Conservation (phyloP, 768 basidiomycete species). For the Phallus indusiatus region DNA sequence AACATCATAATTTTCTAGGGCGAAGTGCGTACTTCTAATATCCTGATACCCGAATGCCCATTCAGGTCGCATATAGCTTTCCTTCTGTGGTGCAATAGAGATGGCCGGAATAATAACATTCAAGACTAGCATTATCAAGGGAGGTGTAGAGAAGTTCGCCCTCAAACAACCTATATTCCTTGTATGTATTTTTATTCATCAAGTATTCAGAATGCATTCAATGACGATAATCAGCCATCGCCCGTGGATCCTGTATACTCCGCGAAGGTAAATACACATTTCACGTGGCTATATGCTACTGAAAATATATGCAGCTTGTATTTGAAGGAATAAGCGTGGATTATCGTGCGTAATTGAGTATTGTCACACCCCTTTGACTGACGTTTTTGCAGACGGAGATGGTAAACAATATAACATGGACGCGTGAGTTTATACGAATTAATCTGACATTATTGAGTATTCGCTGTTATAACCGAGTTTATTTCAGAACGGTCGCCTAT, state of each 20-base stretch:
- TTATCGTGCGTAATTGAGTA: conserved; percentile 30
- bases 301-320: conserved; percentile 34
- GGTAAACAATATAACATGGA: conserved; percentile 75
- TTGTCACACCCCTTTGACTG: not conserved
- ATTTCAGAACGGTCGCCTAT: conserved; percentile 56
- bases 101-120: conserved; percentile 74
- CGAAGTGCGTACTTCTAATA: conserved; percentile 31
- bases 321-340: conserved; percentile 73
- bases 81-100: conserved; percentile 72
- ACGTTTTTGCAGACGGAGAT: conserved; percentile 46
- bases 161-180: conserved; percentile 69
- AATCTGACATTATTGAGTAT: not conserved
- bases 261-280: conserved; percentile 35
- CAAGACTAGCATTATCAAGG: conserved; percentile 63
- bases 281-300: not conserved
- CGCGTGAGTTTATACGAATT: conserved; percentile 41
- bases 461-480: not conserved
- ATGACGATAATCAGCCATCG: conserved; percentile 40
- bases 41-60: not conserved
- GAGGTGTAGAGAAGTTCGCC: conserved; percentile 63
- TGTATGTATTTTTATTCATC: conserved; percentile 24
- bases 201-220: not conserved
- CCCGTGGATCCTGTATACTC: conserved; percentile 70
- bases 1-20: conserved; percentile 32
- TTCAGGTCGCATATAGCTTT: conserved; percentile 32